phyloP scores from a whole-genome alignment of 768 basidiomycete species.

The Leccinum fibrillosum region DNA sequence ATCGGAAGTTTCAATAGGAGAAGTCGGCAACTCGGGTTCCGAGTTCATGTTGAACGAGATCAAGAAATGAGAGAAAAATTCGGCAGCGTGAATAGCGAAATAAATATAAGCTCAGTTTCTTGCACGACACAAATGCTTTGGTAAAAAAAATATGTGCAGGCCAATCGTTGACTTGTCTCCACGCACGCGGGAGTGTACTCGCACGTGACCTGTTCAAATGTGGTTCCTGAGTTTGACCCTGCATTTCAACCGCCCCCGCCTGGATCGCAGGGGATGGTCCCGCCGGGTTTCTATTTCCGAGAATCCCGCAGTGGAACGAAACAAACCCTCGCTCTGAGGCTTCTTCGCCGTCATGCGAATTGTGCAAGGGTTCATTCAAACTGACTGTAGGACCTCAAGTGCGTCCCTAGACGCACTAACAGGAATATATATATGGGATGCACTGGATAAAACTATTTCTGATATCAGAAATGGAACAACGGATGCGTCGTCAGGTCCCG shows the following conservation, averaged over 20 bases:
- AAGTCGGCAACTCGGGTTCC: conserved; percentile 30
- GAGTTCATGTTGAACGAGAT: conserved; percentile 16
- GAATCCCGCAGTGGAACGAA: neutral
- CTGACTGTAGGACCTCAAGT: conserved; percentile 7
- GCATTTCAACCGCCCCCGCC: neutral
- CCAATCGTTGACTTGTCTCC: conserved; percentile 2
- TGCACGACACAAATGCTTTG: neutral
- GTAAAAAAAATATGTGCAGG: neutral
- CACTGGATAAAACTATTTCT: conserved; percentile 1
- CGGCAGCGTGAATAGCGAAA: neutral
- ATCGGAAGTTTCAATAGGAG: conserved; percentile 65
- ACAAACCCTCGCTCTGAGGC: neutral
- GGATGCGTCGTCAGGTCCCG: neutral
- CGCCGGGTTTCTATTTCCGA: neutral
- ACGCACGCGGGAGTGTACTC: conserved; percentile 6
- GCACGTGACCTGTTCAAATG: neutral
- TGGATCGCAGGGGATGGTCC: neutral
- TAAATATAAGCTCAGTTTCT: conserved; percentile 1
- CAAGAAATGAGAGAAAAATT: neutral
- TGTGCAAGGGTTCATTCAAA: conserved; percentile 7
- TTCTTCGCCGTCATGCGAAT: neutral
- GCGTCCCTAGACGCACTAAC: conserved; percentile 1
- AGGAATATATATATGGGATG: neutral
- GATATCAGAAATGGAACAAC: neutral
- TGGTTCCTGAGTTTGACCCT: neutral